Percentiles rank a stretch among this genome's conserved stretches.
Conservation (phyloP, 192 early-diverging fungal species). For the Podochytrium sp. region DNA sequence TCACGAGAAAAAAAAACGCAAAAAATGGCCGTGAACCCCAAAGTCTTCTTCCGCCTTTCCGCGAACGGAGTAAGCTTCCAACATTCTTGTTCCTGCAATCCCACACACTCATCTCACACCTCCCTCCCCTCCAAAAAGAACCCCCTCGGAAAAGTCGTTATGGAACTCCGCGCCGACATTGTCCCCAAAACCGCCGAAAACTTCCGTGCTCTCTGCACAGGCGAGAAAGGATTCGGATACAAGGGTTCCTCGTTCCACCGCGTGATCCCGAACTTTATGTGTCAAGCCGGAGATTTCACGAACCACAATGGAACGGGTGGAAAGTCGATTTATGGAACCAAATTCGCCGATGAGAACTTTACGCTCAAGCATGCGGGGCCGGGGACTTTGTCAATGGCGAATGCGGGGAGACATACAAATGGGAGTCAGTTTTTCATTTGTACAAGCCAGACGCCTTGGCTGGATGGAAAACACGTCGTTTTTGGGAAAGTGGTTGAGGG, state of each 20-base stretch:
- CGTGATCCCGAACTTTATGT: conserved; percentile 73
- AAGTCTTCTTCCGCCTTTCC: conserved; percentile 73
- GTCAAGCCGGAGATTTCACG: conserved; percentile 74
- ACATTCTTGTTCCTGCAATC: too few species aligned
- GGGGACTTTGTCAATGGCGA: conserved; percentile 56
- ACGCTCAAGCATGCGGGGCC: conserved; percentile 63
- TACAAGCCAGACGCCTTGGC: conserved; percentile 81
- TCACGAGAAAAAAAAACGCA: background rate
- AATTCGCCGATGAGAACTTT: conserved; percentile 92
- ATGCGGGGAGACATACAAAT: conserved; percentile 53
- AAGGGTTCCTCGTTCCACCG: conserved; percentile 81
- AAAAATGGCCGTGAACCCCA: conserved; percentile 33
- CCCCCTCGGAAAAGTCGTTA: conserved; percentile 53
- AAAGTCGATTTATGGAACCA: conserved; percentile 75
- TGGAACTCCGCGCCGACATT: conserved; percentile 53
- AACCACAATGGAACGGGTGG: conserved; percentile 80
- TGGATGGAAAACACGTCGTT: conserved; percentile 57
- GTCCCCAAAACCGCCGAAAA: conserved; percentile 87
- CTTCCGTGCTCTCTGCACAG: conserved; percentile 60
- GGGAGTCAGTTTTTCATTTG: conserved; percentile 80
- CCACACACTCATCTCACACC: too few species aligned
- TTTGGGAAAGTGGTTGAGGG: conserved; percentile 56
- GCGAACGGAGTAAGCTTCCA: conserved; percentile 53
- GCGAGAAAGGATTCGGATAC: conserved; percentile 84
- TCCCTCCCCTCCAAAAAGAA: too few species aligned